Base-by-base conservation (phyloP, 2,329 filamentous ascomycete genomes). In the Scorias spongiosa region DNA sequence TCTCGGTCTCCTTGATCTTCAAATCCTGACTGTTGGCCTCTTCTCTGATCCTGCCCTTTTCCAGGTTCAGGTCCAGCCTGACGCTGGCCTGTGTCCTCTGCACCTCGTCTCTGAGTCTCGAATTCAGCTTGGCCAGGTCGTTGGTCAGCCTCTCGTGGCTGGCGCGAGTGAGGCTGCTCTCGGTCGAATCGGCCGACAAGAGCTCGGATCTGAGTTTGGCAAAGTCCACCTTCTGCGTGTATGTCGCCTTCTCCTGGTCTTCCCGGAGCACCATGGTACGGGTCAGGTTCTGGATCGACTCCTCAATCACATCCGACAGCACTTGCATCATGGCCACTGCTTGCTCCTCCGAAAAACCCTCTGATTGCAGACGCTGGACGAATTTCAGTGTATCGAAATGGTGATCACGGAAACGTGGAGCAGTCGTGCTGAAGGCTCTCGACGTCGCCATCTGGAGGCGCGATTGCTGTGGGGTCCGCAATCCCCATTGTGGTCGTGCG, bases 321-420 rank as follows among this genome's bases (percentile, higher is more conserved):
- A 96, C 85, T 61, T 84, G 85, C 91, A 98, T 96, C 83, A 95
- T 91, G n/a, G 91, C 89, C 20, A 86, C 87, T 2, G 88, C 81
- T 65, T 98, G 91, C 53, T 88, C 83, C 63, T 96, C 89, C 18
- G 86, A 94, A 63, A 96, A 95, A 0, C 91, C 91, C 62, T 98
- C 91, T 52, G 77, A 77, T 62, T 89, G 80, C 36, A 98, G 70
- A 42, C 85, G 75, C 66, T 94, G 85, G 34, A 98, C 88, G 60
- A 98, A 94, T 67, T 94, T 95, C 49, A 98, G 75, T 1, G 91
- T 98, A 65, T 98, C 91, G 61, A 98, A 98, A 64, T 98, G 88
- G 64, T 98, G 91, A 57, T 95, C 88, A 51, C 83, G 76, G 42
- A 63, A 60, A 42, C 68, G 73, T 32, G 65, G 56, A 2, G 75